These are phyloP conservation scores for Phylloporus sp. DNA, from an alignment of 768 basidiomycete species.

Conservation along the genomic window DNA sequence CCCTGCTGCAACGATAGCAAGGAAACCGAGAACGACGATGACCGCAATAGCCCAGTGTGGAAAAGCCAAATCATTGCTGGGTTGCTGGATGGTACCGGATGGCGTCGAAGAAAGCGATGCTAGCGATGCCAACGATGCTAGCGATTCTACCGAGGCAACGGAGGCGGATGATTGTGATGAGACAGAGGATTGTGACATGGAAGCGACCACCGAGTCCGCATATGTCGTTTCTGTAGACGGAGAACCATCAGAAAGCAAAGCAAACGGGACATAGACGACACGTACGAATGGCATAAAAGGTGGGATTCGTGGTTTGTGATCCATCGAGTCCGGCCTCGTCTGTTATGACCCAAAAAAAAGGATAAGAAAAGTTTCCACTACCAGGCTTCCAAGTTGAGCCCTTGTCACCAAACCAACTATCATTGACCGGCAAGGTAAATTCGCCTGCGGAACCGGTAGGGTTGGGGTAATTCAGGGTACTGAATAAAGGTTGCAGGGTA, in stretches of 20 bases:
- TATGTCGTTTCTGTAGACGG: conserved; percentile 61
- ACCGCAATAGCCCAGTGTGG: conserved; percentile 92
- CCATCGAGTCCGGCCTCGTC: conserved; percentile 53
- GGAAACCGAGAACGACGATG: conserved; percentile 78
- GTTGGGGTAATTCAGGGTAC: conserved; percentile 43
- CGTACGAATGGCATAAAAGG: conserved; percentile 78
- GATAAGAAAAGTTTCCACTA: conserved; percentile 48
- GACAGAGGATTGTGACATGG: conserved; percentile 40
- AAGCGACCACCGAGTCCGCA: conserved; percentile 59
- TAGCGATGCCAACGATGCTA: conserved; percentile 38
- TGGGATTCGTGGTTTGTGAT: conserved; percentile 59
- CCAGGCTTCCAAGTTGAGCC: conserved; percentile 46
- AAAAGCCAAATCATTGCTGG: conserved; percentile 41
- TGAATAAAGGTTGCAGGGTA: conserved; percentile 45
- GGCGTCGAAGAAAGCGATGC: conserved; percentile 27
- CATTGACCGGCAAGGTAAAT: conserved; percentile 55
- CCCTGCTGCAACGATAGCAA: conserved; percentile 69
- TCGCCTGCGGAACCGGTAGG: conserved; percentile 53
- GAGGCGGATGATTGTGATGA: conserved; percentile 34
- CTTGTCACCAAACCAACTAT: conserved; percentile 64
- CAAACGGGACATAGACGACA: conserved; percentile 23
- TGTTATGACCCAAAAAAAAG: conserved; percentile 78
- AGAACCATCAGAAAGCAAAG: conserved; percentile 7
- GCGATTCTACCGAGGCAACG: conserved; percentile 35
- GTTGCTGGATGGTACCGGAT: conserved; percentile 45